A percentile compares a stretch with the other conserved stretches of the same genome.
These are phyloP conservation scores for Salix caprea DNA, from an alignment of 345 rosid genomes.

Conservation along the genomic window DNA sequence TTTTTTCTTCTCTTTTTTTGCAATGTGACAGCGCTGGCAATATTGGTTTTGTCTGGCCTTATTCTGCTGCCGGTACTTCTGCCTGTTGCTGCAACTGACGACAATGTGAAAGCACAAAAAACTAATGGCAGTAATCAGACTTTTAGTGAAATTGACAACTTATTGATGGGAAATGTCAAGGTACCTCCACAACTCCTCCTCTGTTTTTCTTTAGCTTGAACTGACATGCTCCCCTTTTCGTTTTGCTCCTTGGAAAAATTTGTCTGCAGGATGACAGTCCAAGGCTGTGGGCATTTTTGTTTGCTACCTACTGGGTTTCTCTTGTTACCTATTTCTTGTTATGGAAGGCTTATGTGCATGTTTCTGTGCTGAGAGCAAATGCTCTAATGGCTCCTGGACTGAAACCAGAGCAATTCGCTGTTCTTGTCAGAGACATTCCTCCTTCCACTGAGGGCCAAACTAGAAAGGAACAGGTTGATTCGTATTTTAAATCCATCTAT, in stretches of 20 bases:
- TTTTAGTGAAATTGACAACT: constrained; percentile 63
- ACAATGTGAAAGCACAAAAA: not conserved
- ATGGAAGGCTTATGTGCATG: constrained; percentile 87
- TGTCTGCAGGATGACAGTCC: constrained; percentile 41
- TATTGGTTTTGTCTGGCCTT: constrained; percentile 62
- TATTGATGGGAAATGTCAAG: constrained; percentile 66
- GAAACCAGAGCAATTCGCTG: constrained; percentile 70
- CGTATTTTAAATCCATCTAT: constrained; percentile 68
- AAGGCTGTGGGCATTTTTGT: constrained; percentile 75
- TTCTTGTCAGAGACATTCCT: constrained; percentile 83
- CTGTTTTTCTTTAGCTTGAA: too few relatives aligned
- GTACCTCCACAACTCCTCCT: constrained; percentile 25
- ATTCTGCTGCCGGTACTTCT: constrained; percentile 69
- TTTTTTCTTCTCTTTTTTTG: not conserved
- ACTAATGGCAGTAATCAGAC: constrained; percentile 42
- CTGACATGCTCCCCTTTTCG: not conserved
- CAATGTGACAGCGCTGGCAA: constrained; percentile 53
- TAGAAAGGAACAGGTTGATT: constrained; percentile 74
- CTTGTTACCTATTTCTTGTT: constrained; percentile 61
- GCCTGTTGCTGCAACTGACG: constrained; percentile 67
- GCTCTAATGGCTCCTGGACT: constrained; percentile 65
- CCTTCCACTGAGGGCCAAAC: constrained; percentile 46
- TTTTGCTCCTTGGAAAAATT: not conserved
- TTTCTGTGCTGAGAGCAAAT: constrained; percentile 56
- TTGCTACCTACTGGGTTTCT: constrained; percentile 71